Evolutionary conservation across 2,329 filamentous ascomycete species (phyloP).

Genomic region (Juglanconis oblonga): DNA sequence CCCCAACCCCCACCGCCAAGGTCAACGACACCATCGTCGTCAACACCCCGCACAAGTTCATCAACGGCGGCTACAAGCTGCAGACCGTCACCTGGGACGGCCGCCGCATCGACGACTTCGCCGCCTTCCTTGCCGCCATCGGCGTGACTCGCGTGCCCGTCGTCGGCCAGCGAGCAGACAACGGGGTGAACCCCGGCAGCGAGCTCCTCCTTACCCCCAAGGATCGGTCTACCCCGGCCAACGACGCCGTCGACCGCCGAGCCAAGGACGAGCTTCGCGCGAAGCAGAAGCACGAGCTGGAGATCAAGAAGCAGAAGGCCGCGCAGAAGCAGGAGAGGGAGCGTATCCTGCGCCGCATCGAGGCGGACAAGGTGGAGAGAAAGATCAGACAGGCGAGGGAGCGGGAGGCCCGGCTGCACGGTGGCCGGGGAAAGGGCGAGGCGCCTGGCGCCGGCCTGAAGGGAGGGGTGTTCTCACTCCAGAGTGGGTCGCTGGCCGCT

Average conservation of each 20-base stretch:
- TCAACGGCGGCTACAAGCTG: conserved; percentile 21
- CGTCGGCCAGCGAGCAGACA: not conserved
- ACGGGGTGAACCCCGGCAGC: not conserved
- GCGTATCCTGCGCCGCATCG: conserved; percentile 17
- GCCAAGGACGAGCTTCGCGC: conserved; percentile 8
- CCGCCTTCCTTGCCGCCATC: conserved; percentile 14
- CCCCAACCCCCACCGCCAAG: not conserved
- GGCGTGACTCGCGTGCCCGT: conserved; percentile 2
- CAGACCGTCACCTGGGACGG: conserved; percentile 19
- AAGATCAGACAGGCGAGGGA: conserved; percentile 7
- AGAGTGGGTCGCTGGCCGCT: too few relatives aligned
- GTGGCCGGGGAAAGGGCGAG: too few relatives aligned
- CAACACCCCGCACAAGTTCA: conserved; percentile 23
- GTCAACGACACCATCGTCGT: conserved; percentile 17
- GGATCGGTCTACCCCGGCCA: not conserved
- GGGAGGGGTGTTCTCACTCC: too few relatives aligned
- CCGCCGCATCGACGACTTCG: conserved; percentile 20
- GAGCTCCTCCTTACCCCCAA: conserved; percentile 2
- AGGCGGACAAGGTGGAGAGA: conserved; percentile 18
- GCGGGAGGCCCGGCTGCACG: not conserved
- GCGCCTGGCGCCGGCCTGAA: too few relatives aligned
- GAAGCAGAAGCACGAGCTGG: conserved; percentile 13
- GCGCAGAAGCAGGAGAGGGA: conserved; percentile 8
- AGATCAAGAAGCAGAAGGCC: conserved; percentile 16
- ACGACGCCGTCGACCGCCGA: not conserved